These are phyloP conservation scores for Fagopyrum esculentum DNA, from an alignment of 148 eudicot genomes.

Conservation along the genomic window DNA sequence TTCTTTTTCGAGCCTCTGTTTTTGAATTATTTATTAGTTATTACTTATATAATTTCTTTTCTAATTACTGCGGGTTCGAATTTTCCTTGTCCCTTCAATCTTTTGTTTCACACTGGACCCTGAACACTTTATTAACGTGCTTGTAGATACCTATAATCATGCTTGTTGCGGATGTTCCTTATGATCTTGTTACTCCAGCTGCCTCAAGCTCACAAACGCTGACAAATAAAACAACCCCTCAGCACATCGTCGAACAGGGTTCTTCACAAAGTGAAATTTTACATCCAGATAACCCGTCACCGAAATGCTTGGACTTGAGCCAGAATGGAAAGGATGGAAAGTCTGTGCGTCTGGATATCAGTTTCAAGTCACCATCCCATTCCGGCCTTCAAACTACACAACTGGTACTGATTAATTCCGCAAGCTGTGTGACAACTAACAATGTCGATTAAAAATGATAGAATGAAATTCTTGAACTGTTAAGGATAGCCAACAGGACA, in stretches of 20 bases:
- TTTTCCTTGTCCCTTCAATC: conserved; percentile 3
- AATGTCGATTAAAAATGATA: neutral
- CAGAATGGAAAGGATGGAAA: conserved; percentile 37
- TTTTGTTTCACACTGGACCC: conserved; percentile 5
- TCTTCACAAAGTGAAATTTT: conserved; percentile 25
- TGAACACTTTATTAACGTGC: conserved; percentile 2
- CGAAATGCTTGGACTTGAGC: conserved; percentile 28
- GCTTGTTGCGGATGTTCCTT: conserved; percentile 98
- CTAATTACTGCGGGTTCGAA: neutral
- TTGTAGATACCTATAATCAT: conserved; percentile 90
- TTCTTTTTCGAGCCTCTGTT: neutral
- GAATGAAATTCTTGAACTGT: neutral
- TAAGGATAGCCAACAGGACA: neutral
- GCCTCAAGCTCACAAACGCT: conserved; percentile 35
- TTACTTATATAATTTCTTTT: neutral
- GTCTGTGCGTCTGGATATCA: conserved; percentile 86
- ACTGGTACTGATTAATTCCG: conserved; percentile 42
- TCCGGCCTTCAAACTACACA: conserved; percentile 94
- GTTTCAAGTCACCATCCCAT: conserved; percentile 90
- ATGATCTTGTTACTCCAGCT: conserved; percentile 43
- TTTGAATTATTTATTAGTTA: neutral
- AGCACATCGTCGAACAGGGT: conserved; percentile 31
- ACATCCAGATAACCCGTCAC: conserved; percentile 35
- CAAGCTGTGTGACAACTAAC: neutral
- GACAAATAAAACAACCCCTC: conserved; percentile 31